Evolutionary conservation across 306 rosid genomes (phyloP).

Genomic region (Comarum palustre): DNA sequence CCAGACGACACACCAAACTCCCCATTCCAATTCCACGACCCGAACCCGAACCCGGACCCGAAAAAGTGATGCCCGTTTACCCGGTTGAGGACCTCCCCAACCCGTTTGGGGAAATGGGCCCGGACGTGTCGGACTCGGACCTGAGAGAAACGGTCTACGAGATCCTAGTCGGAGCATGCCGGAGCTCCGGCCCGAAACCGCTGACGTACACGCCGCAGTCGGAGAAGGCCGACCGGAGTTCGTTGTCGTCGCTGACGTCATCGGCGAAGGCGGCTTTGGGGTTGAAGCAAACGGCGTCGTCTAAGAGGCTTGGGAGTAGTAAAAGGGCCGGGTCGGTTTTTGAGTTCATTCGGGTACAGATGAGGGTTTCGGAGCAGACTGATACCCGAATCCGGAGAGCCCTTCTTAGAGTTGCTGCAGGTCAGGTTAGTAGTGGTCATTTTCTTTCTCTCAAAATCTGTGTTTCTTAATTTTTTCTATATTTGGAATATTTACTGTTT

Average conservation of each 20-base stretch:
- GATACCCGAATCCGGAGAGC: slow-evolving; percentile 81
- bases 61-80: slow-evolving; percentile 49
- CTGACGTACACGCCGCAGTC: slow-evolving; percentile 77
- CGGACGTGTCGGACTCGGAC: slow-evolving; percentile 55
- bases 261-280: slow-evolving; percentile 90
- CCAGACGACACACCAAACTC: slow-evolving; percentile 29
- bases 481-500: neutral
- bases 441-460: neutral
- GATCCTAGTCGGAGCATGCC: slow-evolving; percentile 74
- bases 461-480: neutral
- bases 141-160: slow-evolving; percentile 89
- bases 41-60: slow-evolving; percentile 6
- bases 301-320: slow-evolving; percentile 29
- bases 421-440: slow-evolving; percentile 57
- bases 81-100: slow-evolving; percentile 52
- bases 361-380: slow-evolving; percentile 79
- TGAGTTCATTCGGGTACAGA: slow-evolving; percentile 77
- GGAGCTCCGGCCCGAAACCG: slow-evolving; percentile 75
- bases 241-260: slow-evolving; percentile 60
- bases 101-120: slow-evolving; percentile 55
- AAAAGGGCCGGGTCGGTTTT: slow-evolving; percentile 65
- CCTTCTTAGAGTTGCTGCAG: slow-evolving; percentile 74
- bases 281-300: slow-evolving; percentile 52
- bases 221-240: slow-evolving; percentile 54
- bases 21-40: slow-evolving; percentile 7